Conservation (phyloP, 345 rosid species). For the Combretum micranthum region DNA sequence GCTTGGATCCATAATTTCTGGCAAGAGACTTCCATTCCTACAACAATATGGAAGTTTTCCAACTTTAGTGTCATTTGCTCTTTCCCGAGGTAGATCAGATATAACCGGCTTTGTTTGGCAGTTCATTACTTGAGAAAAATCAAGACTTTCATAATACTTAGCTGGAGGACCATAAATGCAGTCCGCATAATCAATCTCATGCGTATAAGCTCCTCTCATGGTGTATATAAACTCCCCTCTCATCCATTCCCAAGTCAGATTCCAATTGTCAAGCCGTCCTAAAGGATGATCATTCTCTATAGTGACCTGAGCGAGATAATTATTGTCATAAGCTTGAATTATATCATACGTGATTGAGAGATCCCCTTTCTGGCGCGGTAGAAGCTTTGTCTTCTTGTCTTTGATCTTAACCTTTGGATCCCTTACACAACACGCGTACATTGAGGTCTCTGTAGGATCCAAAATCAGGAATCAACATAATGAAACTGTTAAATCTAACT, state of each 20-base stretch:
- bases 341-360: constrained; percentile 62
- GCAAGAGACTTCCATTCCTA: constrained; percentile 62
- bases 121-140: constrained; percentile 63
- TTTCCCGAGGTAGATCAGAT: constrained; percentile 57
- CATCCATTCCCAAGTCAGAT: constrained; percentile 90
- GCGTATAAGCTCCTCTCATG: constrained; percentile 84
- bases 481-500: not conserved
- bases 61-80: constrained; percentile 33
- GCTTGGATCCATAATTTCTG: constrained; percentile 51
- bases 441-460: constrained; percentile 33
- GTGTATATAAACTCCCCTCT: constrained; percentile 74
- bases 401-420: constrained; percentile 58
- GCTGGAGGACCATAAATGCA: constrained; percentile 70
- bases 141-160: constrained; percentile 39
- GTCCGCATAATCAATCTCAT: constrained; percentile 31
- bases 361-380: constrained; percentile 50
- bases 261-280: constrained; percentile 87
- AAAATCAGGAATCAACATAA: not conserved
- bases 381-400: constrained; percentile 27
- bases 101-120: constrained; percentile 68
- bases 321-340: constrained; percentile 49
- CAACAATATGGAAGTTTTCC: constrained; percentile 83
- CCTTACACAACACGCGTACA: constrained; percentile 71
- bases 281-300: constrained; percentile 58
- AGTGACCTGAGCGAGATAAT: constrained; percentile 84